Conservation (phyloP, 148 eudicot genomes). For the Rhododendron griersonianum region DNA sequence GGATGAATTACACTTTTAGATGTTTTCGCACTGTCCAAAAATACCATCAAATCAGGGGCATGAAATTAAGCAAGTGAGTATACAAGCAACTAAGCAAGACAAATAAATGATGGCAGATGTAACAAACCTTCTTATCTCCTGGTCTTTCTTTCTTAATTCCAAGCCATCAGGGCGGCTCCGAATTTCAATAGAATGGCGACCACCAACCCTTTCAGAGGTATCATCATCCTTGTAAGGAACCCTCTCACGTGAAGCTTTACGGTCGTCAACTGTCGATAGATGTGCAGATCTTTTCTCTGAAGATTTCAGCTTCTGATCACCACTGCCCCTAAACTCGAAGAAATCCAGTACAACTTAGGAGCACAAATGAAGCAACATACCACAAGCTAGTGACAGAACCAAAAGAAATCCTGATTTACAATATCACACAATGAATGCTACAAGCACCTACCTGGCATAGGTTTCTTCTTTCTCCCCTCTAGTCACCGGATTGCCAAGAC, state of each 20-base stretch:
- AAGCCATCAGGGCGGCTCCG: constrained; percentile 19
- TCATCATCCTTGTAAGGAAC: constrained; percentile 17
- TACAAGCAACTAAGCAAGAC: neutral
- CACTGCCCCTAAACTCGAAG: constrained; percentile 40
- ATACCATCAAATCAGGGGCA: constrained; percentile 4
- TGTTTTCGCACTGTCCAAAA: constrained; percentile 39
- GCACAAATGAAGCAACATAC: neutral
- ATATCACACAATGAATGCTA: neutral
- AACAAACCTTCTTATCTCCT: constrained; percentile 40
- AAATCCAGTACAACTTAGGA: constrained; percentile 5
- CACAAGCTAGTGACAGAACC: neutral
- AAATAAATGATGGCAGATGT: neutral
- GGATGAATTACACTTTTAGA: constrained; percentile 17
- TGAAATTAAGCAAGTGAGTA: neutral
- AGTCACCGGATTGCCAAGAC: constrained; percentile 26
- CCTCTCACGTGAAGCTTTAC: constrained; percentile 17
- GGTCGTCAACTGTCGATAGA: constrained; percentile 21
- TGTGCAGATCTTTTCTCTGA: constrained; percentile 29
- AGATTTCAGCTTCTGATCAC: constrained; percentile 32
- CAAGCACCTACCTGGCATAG: constrained; percentile 34
- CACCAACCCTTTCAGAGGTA: constrained; percentile 35
- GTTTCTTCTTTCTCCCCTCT: constrained; percentile 24
- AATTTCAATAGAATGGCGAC: constrained; percentile 14
- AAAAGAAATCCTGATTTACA: constrained; percentile 12
- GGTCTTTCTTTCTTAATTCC: constrained; percentile 32